phyloP scores from a whole-genome alignment of 331 rosid genomes.

The Quercus tomentella region DNA sequence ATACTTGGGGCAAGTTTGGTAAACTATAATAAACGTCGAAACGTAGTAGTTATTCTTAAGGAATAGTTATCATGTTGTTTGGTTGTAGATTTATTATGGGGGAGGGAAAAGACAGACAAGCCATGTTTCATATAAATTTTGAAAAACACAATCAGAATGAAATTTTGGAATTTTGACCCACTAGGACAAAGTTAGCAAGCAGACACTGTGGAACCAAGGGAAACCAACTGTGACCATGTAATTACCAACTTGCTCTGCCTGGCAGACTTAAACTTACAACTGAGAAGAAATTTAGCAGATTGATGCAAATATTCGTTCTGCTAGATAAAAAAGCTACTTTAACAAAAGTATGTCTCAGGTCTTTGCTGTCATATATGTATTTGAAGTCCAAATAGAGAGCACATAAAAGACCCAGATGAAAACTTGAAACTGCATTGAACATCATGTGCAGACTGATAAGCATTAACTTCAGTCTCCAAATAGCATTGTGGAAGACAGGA shows the following conservation, averaged over 20 bases:
- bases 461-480: background rate
- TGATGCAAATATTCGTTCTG: background rate
- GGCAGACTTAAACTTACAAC: background rate
- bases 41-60: no score
- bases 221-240: background rate
- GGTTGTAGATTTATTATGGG: background rate
- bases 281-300: background rate
- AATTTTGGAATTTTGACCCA: background rate
- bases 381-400: background rate
- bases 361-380: background rate
- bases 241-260: background rate
- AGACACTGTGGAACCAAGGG: background rate
- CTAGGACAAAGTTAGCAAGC: background rate
- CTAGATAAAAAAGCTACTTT: background rate
- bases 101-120: background rate
- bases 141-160: background rate
- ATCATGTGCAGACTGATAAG: background rate
- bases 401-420: background rate
- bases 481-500: background rate
- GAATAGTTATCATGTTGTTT: no score
- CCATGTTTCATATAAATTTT: background rate
- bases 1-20: no score
- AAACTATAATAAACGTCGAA: no score
- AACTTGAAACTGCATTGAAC: background rate
- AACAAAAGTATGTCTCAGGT: constrained; percentile 1